Conservation (phyloP, 2,329 filamentous ascomycete species). For the Fonsecaea multimorphosa region DNA sequence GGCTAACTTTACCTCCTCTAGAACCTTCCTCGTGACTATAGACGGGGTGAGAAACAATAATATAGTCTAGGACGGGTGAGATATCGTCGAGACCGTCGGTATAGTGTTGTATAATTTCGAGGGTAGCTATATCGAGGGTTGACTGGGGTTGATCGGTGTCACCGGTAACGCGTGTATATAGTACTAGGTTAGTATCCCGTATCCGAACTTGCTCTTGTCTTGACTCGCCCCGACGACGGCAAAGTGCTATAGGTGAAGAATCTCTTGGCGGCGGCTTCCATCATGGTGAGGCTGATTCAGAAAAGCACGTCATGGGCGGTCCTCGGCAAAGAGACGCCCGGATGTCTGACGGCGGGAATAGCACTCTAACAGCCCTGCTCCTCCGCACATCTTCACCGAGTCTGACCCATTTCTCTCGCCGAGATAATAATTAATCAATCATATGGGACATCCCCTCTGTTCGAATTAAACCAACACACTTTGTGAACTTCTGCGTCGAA, state of each 20-base stretch:
- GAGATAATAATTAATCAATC: too few relatives aligned
- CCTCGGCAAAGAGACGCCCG: not conserved
- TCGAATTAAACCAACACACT: too few relatives aligned
- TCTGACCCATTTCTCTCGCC: too few relatives aligned
- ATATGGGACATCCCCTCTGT: too few relatives aligned
- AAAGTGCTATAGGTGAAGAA: conserved; percentile 82
- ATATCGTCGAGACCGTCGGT: conserved; percentile 68
- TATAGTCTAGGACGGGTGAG: conserved; percentile 71
- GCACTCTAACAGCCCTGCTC: too few relatives aligned
- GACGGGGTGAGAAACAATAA: conserved; percentile 90
- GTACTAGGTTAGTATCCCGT: conserved; percentile 85
- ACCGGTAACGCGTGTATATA: conserved; percentile 74
- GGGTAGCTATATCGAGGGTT: conserved; percentile 67
- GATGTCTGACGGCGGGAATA: conserved; percentile 1
- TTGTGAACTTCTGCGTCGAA: too few relatives aligned
- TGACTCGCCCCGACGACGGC: conserved; percentile 90
- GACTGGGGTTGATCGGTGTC: conserved; percentile 80
- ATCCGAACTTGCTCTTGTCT: conserved; percentile 83
- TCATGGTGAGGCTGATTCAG: conserved; percentile 42
- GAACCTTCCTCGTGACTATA: conserved; percentile 71
- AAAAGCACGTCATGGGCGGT: not conserved
- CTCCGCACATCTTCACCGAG: too few relatives aligned
- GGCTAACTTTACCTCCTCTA: conserved; percentile 76
- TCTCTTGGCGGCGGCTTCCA: conserved; percentile 72
- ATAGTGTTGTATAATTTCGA: conserved; percentile 67